Base-by-base conservation (phyloP, 768 basidiomycete species). In the Leccinellum albellum region DNA sequence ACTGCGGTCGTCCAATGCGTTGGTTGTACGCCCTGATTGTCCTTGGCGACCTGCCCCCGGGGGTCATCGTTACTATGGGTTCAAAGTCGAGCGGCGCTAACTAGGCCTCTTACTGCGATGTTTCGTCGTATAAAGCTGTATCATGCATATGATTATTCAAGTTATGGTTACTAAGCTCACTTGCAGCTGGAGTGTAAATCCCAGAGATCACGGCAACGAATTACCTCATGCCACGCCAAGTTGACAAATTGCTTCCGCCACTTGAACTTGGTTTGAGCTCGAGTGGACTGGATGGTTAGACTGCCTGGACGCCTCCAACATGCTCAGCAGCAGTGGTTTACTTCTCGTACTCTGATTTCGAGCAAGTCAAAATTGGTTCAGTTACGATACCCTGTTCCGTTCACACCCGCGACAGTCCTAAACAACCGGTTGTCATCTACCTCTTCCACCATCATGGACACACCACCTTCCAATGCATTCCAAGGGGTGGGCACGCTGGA, bases 401-500 rank as follows among this genome's bases (percentile, higher is more conserved):
- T 17, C 52, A n/a, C 31, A 6, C 61, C 21, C 48, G 32, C 26
- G 46, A 32, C 40, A 47, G 14, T 9, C 10, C 20, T 23, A 32
- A 12, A 24, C 50, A 54, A 31, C 40, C 51, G 50, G 17, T 40
- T 33, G 4, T 55, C 54, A 33, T 56, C 56, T 7, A n/a, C 55
- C 13, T 50, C 55, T 24, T 42, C 50, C 21, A 32, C 40, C 37
- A 31, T 13, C 2, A 65, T 67, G 58, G 46, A 53, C 26, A 33
- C 33, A n/a, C 15, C 4, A 7, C 28, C 61, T 32, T 46, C 46
- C 13, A 9, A 23, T 31, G 21, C 24, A 0, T 52, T 1, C 12
- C 40, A 48, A 26, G 57, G 59, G 32, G 42, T 53, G 6, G 42
- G 59, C 10, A 57, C 59, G 17, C 54, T 70, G 6, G 68, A 65